Evolutionary conservation across 2,329 filamentous ascomycete genomes (phyloP).

Genomic region (Passalora sequoiae): DNA sequence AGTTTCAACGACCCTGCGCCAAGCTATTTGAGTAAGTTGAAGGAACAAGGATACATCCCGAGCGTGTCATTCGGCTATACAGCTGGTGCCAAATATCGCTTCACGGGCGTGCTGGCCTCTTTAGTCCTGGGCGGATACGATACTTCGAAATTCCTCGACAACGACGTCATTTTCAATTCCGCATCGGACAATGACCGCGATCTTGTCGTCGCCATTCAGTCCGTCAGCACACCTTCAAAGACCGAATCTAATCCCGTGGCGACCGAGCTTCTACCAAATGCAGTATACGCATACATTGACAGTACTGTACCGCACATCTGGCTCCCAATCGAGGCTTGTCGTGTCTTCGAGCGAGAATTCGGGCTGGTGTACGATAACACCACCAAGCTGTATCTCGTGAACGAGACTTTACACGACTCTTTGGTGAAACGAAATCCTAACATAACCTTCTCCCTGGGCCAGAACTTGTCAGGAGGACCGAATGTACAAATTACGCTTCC

Average conservation of each 20-base stretch:
- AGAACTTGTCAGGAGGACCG: conserved; percentile 31
- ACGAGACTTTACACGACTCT: conserved; percentile 51
- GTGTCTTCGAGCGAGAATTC: conserved; percentile 59
- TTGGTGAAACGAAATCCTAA: conserved; percentile 42
- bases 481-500: conserved; percentile 45
- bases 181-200: conserved; percentile 54
- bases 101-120: conserved; percentile 36
- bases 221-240: conserved; percentile 33
- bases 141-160: conserved; percentile 54
- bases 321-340: conserved; percentile 51
- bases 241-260: conserved; percentile 28
- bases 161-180: conserved; percentile 56
- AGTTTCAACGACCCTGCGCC: conserved; percentile 50
- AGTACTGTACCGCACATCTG: conserved; percentile 47
- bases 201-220: conserved; percentile 53
- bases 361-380: conserved; percentile 61
- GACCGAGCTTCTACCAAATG: conserved; percentile 36
- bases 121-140: conserved; percentile 69
- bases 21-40: conserved; percentile 51
- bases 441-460: conserved; percentile 42
- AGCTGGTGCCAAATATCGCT: conserved; percentile 65
- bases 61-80: conserved; percentile 73
- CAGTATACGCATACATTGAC: conserved; percentile 45
- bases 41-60: conserved; percentile 56
- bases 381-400: conserved; percentile 60